phyloP scores from a whole-genome alignment of 345 rosid genomes.

The Sonneratia caseolaris region DNA sequence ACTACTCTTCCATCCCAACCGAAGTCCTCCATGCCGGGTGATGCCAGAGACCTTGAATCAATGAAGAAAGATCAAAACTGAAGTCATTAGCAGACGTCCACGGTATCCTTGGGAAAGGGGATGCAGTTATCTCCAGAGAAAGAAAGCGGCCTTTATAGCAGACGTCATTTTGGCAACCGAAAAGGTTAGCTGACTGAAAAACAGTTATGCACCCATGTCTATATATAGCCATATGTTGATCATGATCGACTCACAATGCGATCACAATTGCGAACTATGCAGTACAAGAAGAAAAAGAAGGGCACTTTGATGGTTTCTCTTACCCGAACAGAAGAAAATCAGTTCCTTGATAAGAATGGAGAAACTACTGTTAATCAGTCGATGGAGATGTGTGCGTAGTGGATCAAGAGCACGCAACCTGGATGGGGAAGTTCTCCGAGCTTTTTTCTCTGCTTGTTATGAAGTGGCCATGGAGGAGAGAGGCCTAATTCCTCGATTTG shows the following conservation, averaged over 20 bases:
- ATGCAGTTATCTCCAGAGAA: background rate
- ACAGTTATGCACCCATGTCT: background rate
- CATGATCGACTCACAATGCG: background rate
- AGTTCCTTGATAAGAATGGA: background rate
- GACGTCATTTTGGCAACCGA: constrained; percentile 35
- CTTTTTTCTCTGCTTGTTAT: background rate
- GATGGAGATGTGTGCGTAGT: background rate
- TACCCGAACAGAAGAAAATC: background rate
- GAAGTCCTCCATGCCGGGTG: background rate
- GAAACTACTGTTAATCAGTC: background rate
- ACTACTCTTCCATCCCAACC: background rate
- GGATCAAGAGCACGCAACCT: background rate
- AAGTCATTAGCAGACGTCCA: background rate
- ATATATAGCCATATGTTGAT: background rate
- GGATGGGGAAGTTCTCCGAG: background rate
- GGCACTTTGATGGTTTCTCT: background rate
- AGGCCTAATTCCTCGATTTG: background rate
- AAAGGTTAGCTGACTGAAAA: background rate
- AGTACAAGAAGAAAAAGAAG: background rate
- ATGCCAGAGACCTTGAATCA: background rate
- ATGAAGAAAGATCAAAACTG: background rate
- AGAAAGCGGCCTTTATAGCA: background rate
- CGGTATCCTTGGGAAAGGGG: background rate
- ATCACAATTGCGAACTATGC: too few species aligned
- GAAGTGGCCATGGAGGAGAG: background rate